These are phyloP conservation scores for Aureobasidium lini DNA, from an alignment of 2,329 filamentous ascomycete species.

Conservation along the genomic window DNA sequence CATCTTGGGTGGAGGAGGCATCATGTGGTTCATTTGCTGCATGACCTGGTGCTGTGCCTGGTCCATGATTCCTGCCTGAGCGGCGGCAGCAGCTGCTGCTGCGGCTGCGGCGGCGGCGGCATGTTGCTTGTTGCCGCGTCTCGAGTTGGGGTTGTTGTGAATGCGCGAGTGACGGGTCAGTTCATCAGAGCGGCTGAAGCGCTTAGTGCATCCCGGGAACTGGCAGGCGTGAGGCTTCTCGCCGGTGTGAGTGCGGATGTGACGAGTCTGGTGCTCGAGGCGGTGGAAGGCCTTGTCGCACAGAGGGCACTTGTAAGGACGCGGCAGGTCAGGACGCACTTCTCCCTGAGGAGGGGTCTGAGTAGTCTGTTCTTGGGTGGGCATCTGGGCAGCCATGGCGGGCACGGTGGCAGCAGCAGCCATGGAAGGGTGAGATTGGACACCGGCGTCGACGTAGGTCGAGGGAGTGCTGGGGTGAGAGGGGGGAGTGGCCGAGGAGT, in stretches of 20 bases:
- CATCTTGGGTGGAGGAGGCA: constrained; percentile 69
- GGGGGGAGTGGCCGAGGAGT: constrained; percentile 31
- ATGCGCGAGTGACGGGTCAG: constrained; percentile 94
- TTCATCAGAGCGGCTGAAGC: constrained; percentile 94
- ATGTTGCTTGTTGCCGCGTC: constrained; percentile 80
- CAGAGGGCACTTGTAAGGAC: constrained; percentile 96
- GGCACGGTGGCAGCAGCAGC: constrained; percentile 39
- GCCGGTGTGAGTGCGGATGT: constrained; percentile 95
- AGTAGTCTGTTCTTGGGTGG: constrained; percentile 53
- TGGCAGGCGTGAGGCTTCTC: constrained; percentile 97
- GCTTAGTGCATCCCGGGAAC: constrained; percentile 92
- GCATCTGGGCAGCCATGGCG: constrained; percentile 49
- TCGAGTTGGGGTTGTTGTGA: constrained; percentile 97
- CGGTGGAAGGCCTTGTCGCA: constrained; percentile 99
- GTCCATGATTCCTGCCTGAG: constrained; percentile 42
- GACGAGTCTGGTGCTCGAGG: constrained; percentile 83
- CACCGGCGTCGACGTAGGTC: constrained; percentile 17
- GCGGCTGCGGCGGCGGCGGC: constrained; percentile 52
- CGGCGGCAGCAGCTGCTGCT: constrained; percentile 42
- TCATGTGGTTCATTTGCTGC: constrained; percentile 70
- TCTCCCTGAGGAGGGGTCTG: constrained; percentile 50
- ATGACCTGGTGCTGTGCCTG: constrained; percentile 33
- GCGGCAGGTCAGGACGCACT: constrained; percentile 74
- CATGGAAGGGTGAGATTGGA: constrained; percentile 23
- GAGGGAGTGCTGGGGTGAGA: constrained; percentile 33